Percentiles rank a stretch among this genome's conserved stretches.
Conservation (phyloP, 2,329 filamentous ascomycete genomes). For the Paraphoma sp. region DNA sequence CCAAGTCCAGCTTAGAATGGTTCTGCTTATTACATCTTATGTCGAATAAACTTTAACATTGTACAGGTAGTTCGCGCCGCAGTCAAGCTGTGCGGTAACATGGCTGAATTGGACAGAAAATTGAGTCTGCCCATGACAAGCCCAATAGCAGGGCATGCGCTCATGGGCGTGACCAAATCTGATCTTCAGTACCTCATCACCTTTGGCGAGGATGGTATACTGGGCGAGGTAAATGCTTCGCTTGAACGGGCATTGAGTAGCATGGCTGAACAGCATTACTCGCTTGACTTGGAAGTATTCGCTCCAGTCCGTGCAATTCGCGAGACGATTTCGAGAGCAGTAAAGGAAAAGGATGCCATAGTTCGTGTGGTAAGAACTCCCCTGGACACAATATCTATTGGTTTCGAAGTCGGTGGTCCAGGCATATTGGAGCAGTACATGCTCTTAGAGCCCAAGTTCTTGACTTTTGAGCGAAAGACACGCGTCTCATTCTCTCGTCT, state of each 20-base stretch:
- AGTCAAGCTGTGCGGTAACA: conserved; percentile 30
- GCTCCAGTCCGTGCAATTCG: conserved; percentile 20
- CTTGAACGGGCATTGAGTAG: conserved; percentile 23
- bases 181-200: conserved; percentile 18
- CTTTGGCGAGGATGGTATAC: conserved; percentile 15
- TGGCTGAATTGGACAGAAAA: conserved; percentile 25
- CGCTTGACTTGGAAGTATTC: conserved; percentile 31
- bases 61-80: conserved; percentile 22
- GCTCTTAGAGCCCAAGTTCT: no score
- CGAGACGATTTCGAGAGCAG: conserved; percentile 29
- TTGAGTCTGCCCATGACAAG: conserved; percentile 8
- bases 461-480: no score
- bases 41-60: not conserved
- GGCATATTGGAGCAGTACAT: no score
- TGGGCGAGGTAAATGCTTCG: conserved; percentile 30
- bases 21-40: no score
- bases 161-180: conserved; percentile 14
- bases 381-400: not conserved
- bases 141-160: conserved; percentile 21
- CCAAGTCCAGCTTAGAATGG: no score
- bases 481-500: no score
- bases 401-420: not conserved
- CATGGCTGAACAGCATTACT: conserved; percentile 18
- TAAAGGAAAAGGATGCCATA: conserved; percentile 32
- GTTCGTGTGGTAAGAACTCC: conserved; percentile 15